These are phyloP conservation scores for Conidiobolus coronatus DNA, from an alignment of 371 early-diverging fungal genomes.

Conservation along the genomic window DNA sequence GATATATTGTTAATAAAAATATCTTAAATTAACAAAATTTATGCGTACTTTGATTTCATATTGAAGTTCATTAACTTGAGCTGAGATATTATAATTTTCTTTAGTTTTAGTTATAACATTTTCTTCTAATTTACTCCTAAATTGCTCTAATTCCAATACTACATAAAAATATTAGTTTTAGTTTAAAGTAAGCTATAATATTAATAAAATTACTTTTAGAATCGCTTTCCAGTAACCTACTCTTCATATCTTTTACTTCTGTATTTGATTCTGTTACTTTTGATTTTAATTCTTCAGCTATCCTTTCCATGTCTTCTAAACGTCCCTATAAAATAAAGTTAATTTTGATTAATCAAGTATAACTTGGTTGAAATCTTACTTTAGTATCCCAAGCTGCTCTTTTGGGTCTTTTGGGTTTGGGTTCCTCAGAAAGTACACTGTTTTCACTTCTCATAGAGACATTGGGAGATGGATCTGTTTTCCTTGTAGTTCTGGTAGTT, in stretches of 20 bases:
- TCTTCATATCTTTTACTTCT: conserved; percentile 9
- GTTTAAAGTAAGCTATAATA: background rate
- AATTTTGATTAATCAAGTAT: background rate
- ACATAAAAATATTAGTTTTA: background rate
- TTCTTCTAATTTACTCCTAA: conserved; percentile 21
- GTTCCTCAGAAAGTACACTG: background rate
- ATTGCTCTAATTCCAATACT: conserved; percentile 26
- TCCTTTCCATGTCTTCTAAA: conserved; percentile 27
- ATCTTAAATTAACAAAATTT: no score
- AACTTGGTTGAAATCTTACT: background rate
- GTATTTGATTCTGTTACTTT: conserved; percentile 11
- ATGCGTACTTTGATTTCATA: conserved; percentile 14
- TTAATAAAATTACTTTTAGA: conserved; percentile 10
- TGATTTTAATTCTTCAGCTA: conserved; percentile 9
- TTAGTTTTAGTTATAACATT: conserved; percentile 26
- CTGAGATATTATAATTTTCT: conserved; percentile 21
- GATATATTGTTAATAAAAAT: no score
- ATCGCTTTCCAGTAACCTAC: conserved; percentile 10
- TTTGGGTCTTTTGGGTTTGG: background rate
- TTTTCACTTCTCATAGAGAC: background rate
- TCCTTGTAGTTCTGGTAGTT: background rate
- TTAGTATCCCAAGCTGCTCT: conserved; percentile 1
- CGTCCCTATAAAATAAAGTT: conserved; percentile 18
- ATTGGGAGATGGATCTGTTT: background rate
- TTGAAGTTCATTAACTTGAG: conserved; percentile 21